Evolutionary conservation across 768 basidiomycete genomes (phyloP), one percentile per base, ranked within the genome.

Genomic region (Xerocomellus amylosporus): DNA sequence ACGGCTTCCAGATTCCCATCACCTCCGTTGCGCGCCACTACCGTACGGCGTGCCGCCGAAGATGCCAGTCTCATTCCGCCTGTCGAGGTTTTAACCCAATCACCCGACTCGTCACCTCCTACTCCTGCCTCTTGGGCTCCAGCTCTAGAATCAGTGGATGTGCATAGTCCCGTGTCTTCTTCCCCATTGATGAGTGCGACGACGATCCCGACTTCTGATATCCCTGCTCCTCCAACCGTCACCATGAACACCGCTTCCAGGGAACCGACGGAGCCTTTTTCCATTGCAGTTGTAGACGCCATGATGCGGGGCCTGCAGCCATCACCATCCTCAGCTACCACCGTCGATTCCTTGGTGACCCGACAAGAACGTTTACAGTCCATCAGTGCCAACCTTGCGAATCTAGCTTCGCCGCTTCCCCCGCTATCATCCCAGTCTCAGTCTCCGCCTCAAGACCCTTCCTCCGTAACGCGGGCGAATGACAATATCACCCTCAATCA

Each of bases 51-150:
- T 34, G 2, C 30, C 13, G 7, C 26, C 4, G 54, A 47, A 8
- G 46, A 56, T n/a, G 41, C 48, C 15, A 62, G 28, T 40, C 60
- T 71, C 38, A 71, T 71, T 31, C 71, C 69, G 34, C 69, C 69
- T n/a, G 71, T 72, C 24, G 69, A 65, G 52, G 39, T 69, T 36
- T 40, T 72, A 20, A 44, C 54, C n/a, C 49, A 53, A 40, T 36
- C 33, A 38, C 30, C 51, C 10, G 66, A 66, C 30, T 65, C 68
- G 22, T 44, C 56, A 10, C 54, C 67, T 24, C 36, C 55, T 26
- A 43, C 59, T 4, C 50, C 63, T 46, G 14, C 42, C 10, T 63
- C 55, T 39, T 55, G 42, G 50, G 42, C 38, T 37, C 51, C 46
- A 22, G 14, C 42, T 44, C 13, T 34, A 17, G 45, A 47, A 15